These are phyloP conservation scores for Parathielavia appendiculata DNA, from an alignment of 495 filamentous ascomycete species.

Conservation along the genomic window DNA sequence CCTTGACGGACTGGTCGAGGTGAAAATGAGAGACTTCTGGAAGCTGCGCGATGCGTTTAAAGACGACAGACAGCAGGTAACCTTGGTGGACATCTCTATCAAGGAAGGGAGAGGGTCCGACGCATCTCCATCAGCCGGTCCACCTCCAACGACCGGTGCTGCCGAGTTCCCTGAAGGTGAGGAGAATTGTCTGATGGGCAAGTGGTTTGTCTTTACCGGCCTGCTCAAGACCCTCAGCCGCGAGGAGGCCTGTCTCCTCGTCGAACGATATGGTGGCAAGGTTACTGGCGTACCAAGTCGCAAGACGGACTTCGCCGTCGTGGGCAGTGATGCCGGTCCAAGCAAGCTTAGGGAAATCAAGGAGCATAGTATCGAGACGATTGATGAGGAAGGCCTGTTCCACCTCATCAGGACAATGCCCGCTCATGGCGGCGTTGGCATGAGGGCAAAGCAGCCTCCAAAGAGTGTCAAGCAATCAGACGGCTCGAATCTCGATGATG, in stretches of 20 bases:
- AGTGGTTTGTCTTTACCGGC: slow-evolving; percentile 94
- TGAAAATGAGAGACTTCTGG: background rate
- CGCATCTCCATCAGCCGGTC: too few species aligned
- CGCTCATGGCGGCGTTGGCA: slow-evolving; percentile 63
- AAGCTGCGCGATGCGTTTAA: background rate
- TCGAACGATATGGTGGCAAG: slow-evolving; percentile 92
- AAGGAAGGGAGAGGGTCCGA: background rate
- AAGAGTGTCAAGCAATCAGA: background rate
- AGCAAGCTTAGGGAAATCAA: slow-evolving; percentile 85
- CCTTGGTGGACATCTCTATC: background rate
- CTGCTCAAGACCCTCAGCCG: slow-evolving; percentile 71
- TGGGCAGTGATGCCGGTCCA: slow-evolving; percentile 86
- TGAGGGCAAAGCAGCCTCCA: background rate
- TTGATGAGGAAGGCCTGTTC: slow-evolving; percentile 91
- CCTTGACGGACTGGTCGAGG: background rate
- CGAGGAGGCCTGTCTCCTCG: slow-evolving; percentile 78
- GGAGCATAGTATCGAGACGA: slow-evolving; percentile 73
- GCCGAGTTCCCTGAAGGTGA: slow-evolving; percentile 75
- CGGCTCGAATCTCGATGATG: background rate
- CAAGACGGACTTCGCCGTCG: slow-evolving; percentile 89
- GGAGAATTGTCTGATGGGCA: slow-evolving; percentile 87
- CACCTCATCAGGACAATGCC: slow-evolving; percentile 79
- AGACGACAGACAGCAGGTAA: background rate
- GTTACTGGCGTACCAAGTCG: slow-evolving; percentile 76
- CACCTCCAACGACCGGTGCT: slow-evolving; percentile 56